Evolutionary conservation across 495 filamentous ascomycete genomes (phyloP).

Genomic region (Penicillium coffeae): DNA sequence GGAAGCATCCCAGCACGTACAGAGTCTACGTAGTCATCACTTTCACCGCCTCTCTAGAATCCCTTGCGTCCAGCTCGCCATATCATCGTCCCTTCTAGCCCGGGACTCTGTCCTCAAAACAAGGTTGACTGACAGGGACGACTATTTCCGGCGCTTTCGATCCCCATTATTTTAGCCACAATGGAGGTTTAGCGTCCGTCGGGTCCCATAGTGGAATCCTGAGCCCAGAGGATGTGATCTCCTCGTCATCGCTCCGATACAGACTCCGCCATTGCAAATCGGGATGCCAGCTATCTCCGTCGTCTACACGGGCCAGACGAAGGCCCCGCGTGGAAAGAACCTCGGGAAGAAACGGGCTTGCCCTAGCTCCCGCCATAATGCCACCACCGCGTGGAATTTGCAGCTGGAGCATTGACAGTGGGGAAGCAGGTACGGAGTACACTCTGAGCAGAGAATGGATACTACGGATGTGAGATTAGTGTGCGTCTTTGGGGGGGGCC

Average conservation of each 20-base stretch:
- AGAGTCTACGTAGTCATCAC: background rate
- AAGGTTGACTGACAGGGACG: background rate
- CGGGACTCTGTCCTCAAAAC: background rate
- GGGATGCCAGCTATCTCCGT: too few relatives aligned
- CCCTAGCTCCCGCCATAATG: too few relatives aligned
- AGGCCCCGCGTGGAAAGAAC: background rate
- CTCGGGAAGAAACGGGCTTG: constrained; percentile 20
- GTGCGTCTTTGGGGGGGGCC: too few relatives aligned
- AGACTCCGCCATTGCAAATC: too few relatives aligned
- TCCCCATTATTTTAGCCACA: background rate
- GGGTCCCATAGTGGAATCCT: background rate
- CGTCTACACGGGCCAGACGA: too few relatives aligned
- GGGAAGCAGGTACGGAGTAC: constrained; percentile 2
- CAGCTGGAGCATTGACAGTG: too few relatives aligned
- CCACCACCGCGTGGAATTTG: too few relatives aligned
- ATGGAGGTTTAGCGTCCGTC: background rate
- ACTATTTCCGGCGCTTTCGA: background rate
- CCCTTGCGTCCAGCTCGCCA: background rate
- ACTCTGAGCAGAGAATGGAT: too few relatives aligned
- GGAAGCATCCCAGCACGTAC: background rate
- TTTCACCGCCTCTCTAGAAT: constrained; percentile 10
- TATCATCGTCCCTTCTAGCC: background rate
- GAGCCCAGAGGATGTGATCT: background rate
- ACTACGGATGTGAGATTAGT: too few relatives aligned
- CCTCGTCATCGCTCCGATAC: too few relatives aligned